Percentiles rank a stretch among this genome's conserved stretches.
These are phyloP conservation scores for Erythrophleum ivorense DNA, from an alignment of 331 rosid species.

Conservation along the genomic window DNA sequence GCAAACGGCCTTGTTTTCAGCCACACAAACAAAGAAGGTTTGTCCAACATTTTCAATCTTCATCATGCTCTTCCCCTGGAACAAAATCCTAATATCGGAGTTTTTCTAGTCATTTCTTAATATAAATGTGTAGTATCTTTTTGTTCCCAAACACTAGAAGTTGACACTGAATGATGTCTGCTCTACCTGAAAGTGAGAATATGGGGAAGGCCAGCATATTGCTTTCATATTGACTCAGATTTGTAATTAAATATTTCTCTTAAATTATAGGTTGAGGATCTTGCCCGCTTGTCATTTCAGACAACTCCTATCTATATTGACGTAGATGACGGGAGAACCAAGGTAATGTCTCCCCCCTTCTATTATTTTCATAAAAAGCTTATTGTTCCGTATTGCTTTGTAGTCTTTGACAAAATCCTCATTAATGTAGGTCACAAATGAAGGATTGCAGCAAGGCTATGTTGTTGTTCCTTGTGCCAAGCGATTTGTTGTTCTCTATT, in stretches of 20 bases:
- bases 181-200: conserved; percentile 17
- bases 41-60: conserved; percentile 36
- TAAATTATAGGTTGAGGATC: conserved; percentile 84
- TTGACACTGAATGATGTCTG: conserved; percentile 3
- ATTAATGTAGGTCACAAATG: conserved; percentile 81
- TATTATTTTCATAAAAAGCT: neutral
- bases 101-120: neutral
- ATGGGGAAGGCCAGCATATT: conserved; percentile 24
- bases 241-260: conserved; percentile 9
- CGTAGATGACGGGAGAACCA: conserved; percentile 87
- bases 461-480: conserved; percentile 85
- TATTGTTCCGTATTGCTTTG: conserved; percentile 15
- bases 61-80: neutral
- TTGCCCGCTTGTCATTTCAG: conserved; percentile 84
- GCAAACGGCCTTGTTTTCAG: conserved; percentile 93
- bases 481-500: conserved; percentile 84
- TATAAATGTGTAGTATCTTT: neutral
- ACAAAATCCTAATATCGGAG: neutral
- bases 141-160: neutral
- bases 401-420: conserved; percentile 32
- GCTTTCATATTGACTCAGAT: conserved; percentile 26
- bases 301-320: conserved; percentile 72
- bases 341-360: conserved; percentile 56
- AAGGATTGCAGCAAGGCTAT: conserved; percentile 97
- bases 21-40: conserved; percentile 95